Evolutionary conservation across 768 basidiomycete genomes (phyloP), one percentile per base, ranked within the genome.

Genomic region (Pleurotus salmoneostramineus): DNA sequence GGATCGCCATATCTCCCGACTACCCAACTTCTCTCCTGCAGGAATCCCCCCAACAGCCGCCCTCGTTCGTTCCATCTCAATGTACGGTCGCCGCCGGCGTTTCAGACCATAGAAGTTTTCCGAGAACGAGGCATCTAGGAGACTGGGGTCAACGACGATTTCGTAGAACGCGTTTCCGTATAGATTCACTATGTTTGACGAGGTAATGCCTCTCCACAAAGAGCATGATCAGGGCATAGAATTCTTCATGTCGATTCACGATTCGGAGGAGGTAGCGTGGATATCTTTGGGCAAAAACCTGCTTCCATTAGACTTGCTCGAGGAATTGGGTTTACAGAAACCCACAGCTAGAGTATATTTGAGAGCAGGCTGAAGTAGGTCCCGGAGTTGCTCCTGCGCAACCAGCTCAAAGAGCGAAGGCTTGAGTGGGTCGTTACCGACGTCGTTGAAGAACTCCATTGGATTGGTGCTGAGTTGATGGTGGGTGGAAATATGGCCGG

Each of bases 71-170:
- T 88, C 83, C 1, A 83, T 84, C 60, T 87, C 81, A 61, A 92
- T 84, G 64, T 83, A 81, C 3, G 91, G 88, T 57, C 80, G 77
- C 37, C 90, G 75, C 58, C 93, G 78, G 44, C 95, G 75, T 68
- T 94, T 94, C 48, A 99, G 72, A 0, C 93, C 93, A 71, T 98
- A 98, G 69, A 99, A 98, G 65, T 96, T 91, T 71, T 98, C 96
- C 4, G 96, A 81, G 66, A 98, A 95, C 1, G 93, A 94, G 17
- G 95, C 92, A 71, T 88, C 96, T 97, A 64, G 1, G 34, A 7
- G 33, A 51, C 46, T 56, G 49, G 45, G 56, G 54, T 59, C 46
- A 59, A 37, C 43, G 56, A 8, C 32, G 7, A 4, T 37, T 17
- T 44, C 34, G 10, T 10, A 46, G n/a, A 44, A 14, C 31, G 2